Conservation (phyloP, 148 eudicot species). For the Euryodendron excelsum region DNA sequence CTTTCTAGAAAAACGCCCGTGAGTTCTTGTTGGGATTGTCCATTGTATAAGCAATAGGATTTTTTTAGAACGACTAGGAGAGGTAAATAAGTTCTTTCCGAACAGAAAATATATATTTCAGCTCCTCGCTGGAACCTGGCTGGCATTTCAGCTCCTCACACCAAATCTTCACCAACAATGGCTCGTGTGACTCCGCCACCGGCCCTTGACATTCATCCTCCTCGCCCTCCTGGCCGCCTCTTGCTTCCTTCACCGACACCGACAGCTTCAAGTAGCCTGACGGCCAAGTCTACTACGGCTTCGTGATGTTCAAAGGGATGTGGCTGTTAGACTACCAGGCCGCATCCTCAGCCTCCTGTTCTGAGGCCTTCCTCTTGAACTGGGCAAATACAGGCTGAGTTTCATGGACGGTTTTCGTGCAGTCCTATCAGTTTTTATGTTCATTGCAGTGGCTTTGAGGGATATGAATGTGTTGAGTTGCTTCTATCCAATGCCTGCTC, state of each 20-base stretch:
- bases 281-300: slow-evolving; percentile 28
- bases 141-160: slow-evolving; percentile 34
- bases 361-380: slow-evolving; percentile 13
- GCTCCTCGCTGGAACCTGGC: slow-evolving; percentile 45
- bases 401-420: no score
- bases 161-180: no score
- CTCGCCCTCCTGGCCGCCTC: slow-evolving; percentile 26
- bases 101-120: no score
- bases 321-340: slow-evolving; percentile 28
- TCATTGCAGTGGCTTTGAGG: no score
- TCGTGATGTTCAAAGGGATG: no score
- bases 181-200: slow-evolving; percentile 36
- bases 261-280: slow-evolving; percentile 33
- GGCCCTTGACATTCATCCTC: slow-evolving; percentile 27
- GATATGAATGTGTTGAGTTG: slow-evolving; percentile 35
- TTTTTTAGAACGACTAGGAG: no score
- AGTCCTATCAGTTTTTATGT: no score
- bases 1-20: no score
- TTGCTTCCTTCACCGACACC: slow-evolving; percentile 36
- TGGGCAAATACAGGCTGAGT: slow-evolving; percentile 25
- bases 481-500: slow-evolving; percentile 26
- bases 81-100: no score
- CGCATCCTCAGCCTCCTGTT: neutral
- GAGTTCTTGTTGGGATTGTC: no score
- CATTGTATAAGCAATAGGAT: no score